Conservation (phyloP, 164 flowering plant genomes). For the Chloranthus sessilifolius region DNA sequence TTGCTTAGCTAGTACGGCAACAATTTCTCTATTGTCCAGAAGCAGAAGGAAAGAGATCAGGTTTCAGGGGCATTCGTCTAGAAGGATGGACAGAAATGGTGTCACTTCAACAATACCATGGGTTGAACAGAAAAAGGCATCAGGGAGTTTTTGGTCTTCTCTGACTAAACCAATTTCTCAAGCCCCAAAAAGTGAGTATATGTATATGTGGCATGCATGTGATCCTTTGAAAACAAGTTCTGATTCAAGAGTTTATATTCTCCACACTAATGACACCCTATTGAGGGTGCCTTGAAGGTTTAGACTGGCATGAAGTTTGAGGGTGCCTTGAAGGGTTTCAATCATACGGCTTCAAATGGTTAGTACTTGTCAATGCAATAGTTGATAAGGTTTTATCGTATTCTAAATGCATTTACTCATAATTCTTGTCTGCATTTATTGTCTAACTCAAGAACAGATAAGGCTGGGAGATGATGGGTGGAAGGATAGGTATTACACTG, state of each 20-base stretch:
- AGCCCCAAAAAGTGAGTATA: constrained; percentile 8
- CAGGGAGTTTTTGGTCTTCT: constrained; percentile 11
- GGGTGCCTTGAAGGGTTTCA: constrained; percentile 1
- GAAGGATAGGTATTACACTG: constrained; percentile 35
- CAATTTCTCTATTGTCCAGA: constrained; percentile 9
- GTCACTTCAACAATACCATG: not conserved
- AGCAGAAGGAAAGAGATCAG: constrained; percentile 7
- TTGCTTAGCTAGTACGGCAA: constrained; percentile 1
- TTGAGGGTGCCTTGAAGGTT: constrained; percentile 5
- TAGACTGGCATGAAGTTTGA: constrained; percentile 8
- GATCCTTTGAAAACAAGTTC: not conserved
- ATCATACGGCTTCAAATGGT: not conserved
- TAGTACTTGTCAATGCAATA: constrained; percentile 1
- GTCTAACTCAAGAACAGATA: constrained; percentile 19
- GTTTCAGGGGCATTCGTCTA: not conserved
- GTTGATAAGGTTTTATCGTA: constrained; percentile 20
- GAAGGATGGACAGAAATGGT: not conserved
- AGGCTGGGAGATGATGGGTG: constrained; percentile 34
- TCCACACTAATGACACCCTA: not conserved
- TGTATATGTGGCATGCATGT: not conserved
- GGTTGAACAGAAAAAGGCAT: not conserved
- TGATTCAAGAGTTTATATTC: not conserved
- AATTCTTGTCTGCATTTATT: not conserved
- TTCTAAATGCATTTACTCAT: not conserved
- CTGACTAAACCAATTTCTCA: not conserved